Base-by-base conservation (phyloP, 2,329 filamentous ascomycete species). In the Tolypocladium endophyticum region DNA sequence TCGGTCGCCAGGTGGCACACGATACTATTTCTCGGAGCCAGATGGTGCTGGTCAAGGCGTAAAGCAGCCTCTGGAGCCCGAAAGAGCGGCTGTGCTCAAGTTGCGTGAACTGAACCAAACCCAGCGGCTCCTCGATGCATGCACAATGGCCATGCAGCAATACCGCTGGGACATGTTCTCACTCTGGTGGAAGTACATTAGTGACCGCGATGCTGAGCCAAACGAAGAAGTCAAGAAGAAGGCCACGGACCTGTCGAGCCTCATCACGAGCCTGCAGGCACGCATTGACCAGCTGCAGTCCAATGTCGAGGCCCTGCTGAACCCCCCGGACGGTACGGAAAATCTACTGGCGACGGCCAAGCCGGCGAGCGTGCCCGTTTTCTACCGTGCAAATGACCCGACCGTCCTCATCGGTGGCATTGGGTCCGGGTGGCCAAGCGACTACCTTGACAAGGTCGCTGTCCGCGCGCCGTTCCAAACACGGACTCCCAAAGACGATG, bases 101-200 rank as follows among this genome's bases (percentile, higher is more conserved):
- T 18, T 71, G 56, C 43, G 36, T 6, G 56, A 61, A 18, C 57
- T 71, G 14, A 71, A 71, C 50, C 57, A 67, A 30, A 57, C 47
- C 1, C 67, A 72, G 61, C 9, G 23, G 1, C 61, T 65, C 8
- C 59, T 67, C 0, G 71, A 73, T 28, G 59, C 63, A 0, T 61
- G 60, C 30, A 57, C 25, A 16, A 64, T 66, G 9, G 54, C 61
- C 14, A 53, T 65, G 4, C 53, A 58, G n/a, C 65, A 69, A 38
- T 58, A 65, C 20, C 69, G 68, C 36, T 78, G 76, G 75, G 67
- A 74, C 14, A 64, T 77, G 63, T 78, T 78, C 59, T 66, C 73
- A 0, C n/a, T 63, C 2, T 78, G 75, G 75, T 78, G 74, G 74
- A 71, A 73, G 56, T 76, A 68, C 45, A 63, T 72, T 1, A 68